Conservation (phyloP, 805 yeast species). For the Teunomyces pallodes region DNA sequence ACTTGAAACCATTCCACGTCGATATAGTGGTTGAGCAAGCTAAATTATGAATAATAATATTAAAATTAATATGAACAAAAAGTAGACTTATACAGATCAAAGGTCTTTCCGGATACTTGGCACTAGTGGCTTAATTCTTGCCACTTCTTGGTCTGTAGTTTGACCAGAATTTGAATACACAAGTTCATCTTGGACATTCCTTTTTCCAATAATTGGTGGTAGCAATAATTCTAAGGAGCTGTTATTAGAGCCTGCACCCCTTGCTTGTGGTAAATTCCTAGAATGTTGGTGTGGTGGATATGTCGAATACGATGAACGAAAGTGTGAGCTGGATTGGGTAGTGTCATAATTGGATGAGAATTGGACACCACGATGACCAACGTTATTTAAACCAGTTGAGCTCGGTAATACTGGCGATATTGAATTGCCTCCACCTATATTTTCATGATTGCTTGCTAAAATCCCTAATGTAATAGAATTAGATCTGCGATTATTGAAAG, state of each 20-base stretch:
- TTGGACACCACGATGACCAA: background rate
- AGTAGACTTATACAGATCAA: background rate
- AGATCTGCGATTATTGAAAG: conserved; percentile 11
- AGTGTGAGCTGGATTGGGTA: background rate
- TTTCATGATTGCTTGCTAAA: conserved; percentile 8
- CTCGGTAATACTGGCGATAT: background rate
- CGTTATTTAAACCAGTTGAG: background rate
- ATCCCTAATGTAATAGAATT: conserved; percentile 21
- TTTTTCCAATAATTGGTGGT: background rate
- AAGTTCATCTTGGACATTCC: background rate
- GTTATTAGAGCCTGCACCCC: background rate
- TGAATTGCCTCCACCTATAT: background rate
- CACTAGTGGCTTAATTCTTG: conserved; percentile 2
- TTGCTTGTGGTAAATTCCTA: conserved; percentile 2
- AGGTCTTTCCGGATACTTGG: conserved; percentile 1
- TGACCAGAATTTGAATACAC: background rate
- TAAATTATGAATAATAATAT: conserved; percentile 14
- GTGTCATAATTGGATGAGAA: background rate
- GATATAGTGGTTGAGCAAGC: conserved; percentile 18
- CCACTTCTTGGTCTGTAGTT: background rate
- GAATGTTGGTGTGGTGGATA: conserved; percentile 13
- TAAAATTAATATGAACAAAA: background rate
- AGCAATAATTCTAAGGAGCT: background rate
- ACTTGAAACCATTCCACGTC: conserved; percentile 18
- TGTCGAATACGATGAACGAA: conserved; percentile 6